These are phyloP conservation scores for Cymodocea nodosa DNA, from an alignment of 116 monocot species.

Conservation along the genomic window DNA sequence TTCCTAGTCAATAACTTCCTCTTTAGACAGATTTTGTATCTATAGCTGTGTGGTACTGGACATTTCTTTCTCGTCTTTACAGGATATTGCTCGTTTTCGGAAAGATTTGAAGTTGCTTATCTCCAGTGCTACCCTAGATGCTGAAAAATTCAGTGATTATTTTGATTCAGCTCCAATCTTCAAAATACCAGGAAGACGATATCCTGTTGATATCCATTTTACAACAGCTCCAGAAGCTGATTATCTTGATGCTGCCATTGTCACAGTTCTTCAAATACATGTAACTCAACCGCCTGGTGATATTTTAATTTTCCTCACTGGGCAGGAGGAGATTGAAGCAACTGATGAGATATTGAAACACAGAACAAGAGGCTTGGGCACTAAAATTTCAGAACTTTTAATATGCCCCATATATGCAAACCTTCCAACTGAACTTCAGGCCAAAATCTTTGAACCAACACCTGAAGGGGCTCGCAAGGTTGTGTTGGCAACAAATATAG, in stretches of 20 bases:
- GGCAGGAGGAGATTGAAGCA: conserved; percentile 97
- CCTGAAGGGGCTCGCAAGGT: conserved; percentile 96
- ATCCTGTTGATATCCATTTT: conserved; percentile 88
- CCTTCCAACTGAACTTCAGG: conserved; percentile 92
- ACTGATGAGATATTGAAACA: conserved; percentile 93
- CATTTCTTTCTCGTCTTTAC: neutral
- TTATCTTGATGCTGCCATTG: conserved; percentile 93
- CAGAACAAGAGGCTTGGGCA: conserved; percentile 81
- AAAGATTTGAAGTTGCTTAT: conserved; percentile 92
- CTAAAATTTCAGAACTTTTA: conserved; percentile 84
- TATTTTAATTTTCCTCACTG: conserved; percentile 92
- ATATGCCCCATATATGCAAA: conserved; percentile 96
- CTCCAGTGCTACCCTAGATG: conserved; percentile 99
- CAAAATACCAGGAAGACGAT: conserved; percentile 86
- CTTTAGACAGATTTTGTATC: neutral
- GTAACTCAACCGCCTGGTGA: conserved; percentile 87
- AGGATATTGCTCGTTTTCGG: conserved; percentile 89
- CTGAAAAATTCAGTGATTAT: conserved; percentile 95
- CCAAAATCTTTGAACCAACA: conserved; percentile 97
- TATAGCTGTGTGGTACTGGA: neutral
- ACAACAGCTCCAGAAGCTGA: conserved; percentile 93
- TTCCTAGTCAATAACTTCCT: neutral
- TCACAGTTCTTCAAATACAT: conserved; percentile 93
- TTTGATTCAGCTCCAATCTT: conserved; percentile 91
- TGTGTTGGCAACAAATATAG: conserved; percentile 94